Evolutionary conservation across 345 rosid genomes (phyloP), one percentile per base, ranked within the genome.

Genomic region (Salix brachista): DNA sequence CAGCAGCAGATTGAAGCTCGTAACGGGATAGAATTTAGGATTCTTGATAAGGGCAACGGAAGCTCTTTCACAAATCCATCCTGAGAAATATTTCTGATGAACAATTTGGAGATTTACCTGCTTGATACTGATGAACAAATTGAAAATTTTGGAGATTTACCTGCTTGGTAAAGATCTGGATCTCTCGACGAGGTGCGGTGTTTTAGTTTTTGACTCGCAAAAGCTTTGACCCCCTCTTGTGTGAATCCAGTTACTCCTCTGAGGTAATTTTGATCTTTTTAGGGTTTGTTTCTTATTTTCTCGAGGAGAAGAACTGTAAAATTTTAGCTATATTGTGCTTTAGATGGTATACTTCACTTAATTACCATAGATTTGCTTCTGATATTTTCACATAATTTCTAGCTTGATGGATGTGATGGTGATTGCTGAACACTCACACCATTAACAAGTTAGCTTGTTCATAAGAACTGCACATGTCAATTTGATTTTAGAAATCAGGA

Each of bases 41-140:
- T 83, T 79, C 80, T 89, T 72, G 89, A 89, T 78, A 89, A 86
- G 80, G 91, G 92, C 46, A 80, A 75, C 41, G 82, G 82, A 76
- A 82, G 88, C 71, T 79, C 75, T 28, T 79, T 79, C 69, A 52
- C 58, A 37, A 66, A 71, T 28, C 81, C 75, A 74, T 61, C 76
- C 25, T 73, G 69, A 80, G 8, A 13, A 50, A 23, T 11, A 23
- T 16, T 21, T 16, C 1, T 18, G 64, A 80, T 46, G 69, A 48
- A 60, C 50, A 30, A 30, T 41, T 66, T 75, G 44, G 26, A 58
- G 64, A 58, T 58, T 58, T 58, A 0, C 28, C 77, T 48, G 30
- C 42, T 58, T 28, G 80, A 77, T 37, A 42, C 68, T 18, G 64
- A 82, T 46, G 69, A 48, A 60, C 50, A 52, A 23, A 72, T 34